Conservation (phyloP, 192 early-diverging fungal species). For the Neocallimastix lanati region DNA sequence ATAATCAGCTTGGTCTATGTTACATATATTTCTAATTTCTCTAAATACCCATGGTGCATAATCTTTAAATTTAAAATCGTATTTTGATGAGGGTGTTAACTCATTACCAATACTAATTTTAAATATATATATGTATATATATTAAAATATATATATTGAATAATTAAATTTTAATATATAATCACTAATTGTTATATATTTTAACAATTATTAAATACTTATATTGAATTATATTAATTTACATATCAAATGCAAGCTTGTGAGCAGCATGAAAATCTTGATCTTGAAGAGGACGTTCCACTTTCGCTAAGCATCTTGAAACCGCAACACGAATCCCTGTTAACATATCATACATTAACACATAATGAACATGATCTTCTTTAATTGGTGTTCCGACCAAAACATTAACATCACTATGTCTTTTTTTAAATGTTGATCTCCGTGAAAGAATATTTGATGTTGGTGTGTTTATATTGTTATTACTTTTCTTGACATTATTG, state of each 20-base stretch:
- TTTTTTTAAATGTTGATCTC: background rate
- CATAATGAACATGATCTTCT: too few relatives aligned
- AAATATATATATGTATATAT: too few relatives aligned
- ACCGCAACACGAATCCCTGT: background rate
- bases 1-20: background rate
- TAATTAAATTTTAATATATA: too few relatives aligned
- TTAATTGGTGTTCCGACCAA: background rate
- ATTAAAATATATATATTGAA: too few relatives aligned
- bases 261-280: background rate
- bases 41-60: too few relatives aligned
- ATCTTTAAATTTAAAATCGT: background rate
- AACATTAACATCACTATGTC: background rate
- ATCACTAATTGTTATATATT: too few relatives aligned
- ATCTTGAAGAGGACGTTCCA: background rate
- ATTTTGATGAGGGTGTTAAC: background rate
- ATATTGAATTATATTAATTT: too few relatives aligned
- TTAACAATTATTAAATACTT: too few relatives aligned
- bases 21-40: background rate
- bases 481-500: background rate
- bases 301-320: background rate
- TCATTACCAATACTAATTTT: background rate
- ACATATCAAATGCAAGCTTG: background rate
- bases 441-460: background rate
- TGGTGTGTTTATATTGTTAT: background rate
- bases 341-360: background rate